Percentiles rank a stretch among this genome's conserved stretches.
These are phyloP conservation scores for Narthecium ossifragum DNA, from an alignment of 106 monocot species.

Conservation along the genomic window DNA sequence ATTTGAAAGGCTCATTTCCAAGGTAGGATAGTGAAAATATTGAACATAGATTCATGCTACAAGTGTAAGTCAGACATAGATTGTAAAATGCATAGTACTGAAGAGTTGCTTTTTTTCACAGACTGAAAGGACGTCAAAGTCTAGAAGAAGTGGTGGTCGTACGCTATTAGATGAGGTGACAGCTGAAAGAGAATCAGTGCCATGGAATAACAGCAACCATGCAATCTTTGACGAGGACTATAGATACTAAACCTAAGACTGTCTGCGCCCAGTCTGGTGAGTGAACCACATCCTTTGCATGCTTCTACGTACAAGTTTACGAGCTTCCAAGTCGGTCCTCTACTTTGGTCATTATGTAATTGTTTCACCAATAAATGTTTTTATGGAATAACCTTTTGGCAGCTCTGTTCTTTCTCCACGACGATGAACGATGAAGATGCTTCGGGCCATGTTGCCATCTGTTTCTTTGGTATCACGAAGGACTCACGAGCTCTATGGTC, in stretches of 20 bases:
- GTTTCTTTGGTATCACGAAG: too few species aligned
- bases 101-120: constrained; percentile 8
- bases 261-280: too few species aligned
- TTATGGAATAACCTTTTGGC: too few species aligned
- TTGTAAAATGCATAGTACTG: not conserved
- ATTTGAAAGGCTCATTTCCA: constrained; percentile 71
- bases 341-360: too few species aligned
- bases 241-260: constrained; percentile 31
- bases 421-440: too few species aligned
- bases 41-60: not conserved
- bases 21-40: constrained; percentile 30
- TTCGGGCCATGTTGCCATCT: too few species aligned
- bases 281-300: too few species aligned
- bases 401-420: too few species aligned
- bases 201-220: constrained; percentile 18
- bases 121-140: constrained; percentile 23
- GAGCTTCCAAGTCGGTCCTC: too few species aligned
- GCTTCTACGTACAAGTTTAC: too few species aligned
- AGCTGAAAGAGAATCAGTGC: constrained; percentile 15
- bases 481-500: too few species aligned
- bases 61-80: not conserved
- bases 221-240: constrained; percentile 33
- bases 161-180: constrained; percentile 43
- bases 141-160: constrained; percentile 3
- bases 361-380: too few species aligned